Evolutionary conservation across 2,329 filamentous ascomycete species (phyloP).

Genomic region (Dactylellina parvicollis): DNA sequence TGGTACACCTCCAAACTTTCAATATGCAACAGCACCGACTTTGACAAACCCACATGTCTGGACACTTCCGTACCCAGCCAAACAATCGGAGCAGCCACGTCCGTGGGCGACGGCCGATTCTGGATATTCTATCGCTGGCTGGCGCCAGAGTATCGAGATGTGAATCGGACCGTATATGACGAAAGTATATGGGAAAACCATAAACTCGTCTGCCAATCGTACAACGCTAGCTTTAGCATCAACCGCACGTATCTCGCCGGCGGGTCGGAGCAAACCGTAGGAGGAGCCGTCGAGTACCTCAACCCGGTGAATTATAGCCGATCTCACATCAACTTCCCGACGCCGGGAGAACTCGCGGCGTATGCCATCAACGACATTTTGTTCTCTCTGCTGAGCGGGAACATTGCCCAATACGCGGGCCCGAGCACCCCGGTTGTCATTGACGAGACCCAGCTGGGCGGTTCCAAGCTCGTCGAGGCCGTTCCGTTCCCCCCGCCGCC

Average conservation of each 20-base stretch:
- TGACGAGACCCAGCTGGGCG: constrained; percentile 8
- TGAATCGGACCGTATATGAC: constrained; percentile 2
- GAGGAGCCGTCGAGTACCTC: constrained; percentile 2
- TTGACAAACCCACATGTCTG: neutral
- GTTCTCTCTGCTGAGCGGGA: constrained; percentile 2
- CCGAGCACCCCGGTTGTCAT: neutral
- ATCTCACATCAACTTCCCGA: neutral
- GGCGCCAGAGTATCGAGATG: constrained; percentile 2
- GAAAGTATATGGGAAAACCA: constrained; percentile 8
- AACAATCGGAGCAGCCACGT: neutral
- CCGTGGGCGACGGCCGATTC: neutral
- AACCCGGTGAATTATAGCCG: constrained; percentile 2
- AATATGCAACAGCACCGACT: neutral
- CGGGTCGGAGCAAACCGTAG: neutral
- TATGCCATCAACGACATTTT: constrained; percentile 14
- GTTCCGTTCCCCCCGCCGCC: constrained; percentile 59
- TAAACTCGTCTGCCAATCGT: constrained; percentile 5
- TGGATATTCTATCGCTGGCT: constrained; percentile 24
- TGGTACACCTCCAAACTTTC: constrained; percentile 4
- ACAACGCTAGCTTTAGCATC: constrained; percentile 9
- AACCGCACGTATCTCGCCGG: constrained; percentile 11
- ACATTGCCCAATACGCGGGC: neutral
- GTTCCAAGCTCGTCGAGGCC: constrained; percentile 4
- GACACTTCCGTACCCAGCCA: neutral
- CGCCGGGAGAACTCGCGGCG: constrained; percentile 9